Base-by-base conservation (phyloP, 208 protist genomes). In the Crithidia mellificae region DNA sequence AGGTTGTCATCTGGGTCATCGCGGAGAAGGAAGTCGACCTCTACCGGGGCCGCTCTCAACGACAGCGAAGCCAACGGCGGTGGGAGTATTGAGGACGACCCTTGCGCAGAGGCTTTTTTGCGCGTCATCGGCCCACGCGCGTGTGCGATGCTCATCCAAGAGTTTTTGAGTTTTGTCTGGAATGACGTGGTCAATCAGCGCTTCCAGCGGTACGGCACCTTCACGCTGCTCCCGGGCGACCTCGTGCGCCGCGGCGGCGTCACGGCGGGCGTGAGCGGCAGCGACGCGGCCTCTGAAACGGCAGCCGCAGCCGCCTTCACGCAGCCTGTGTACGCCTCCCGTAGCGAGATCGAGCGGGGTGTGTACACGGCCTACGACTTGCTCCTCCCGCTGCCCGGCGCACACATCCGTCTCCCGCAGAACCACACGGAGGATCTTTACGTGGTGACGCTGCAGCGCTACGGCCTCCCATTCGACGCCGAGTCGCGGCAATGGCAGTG, bases 171-270 rank as follows among this genome's bases (percentile, higher is more conserved):
- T 56, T 96, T 94, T 78, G 71, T 96, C 29, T 96, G 91, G 88
- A 96, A 96, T 62, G 86, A 92, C 54, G 78, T 96, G 64, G 84
- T 89, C 8, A 93, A 92, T 58, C 91, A 96, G 69, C 84, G 91
- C 4, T 57, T 96, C 19, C 86, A 92, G 55, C 86, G 88, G 12
- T 92, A 94, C 68, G 91, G 91, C 46, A 92, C 85, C 14, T 93
- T 92, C 78, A 73, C 82, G 9, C 74, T 96, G 44, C 73, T 96
- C 41, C 87, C 87, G 1, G 91, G 91, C 34, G 91, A 96, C 61
- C 68, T 96, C 29, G 91, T 96, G 63, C 80, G 83, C 4, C 22
- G 49, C 70, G 76, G 49, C 62, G 68, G 56, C 44, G 55, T 50
- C 22, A 25, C 20, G 0, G n/a, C 20, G 11, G n/a, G 4, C 20